Evolutionary conservation across 768 basidiomycete genomes (phyloP), one percentile per base, ranked within the genome.

Genomic region (Neoboletus brunneissimus): DNA sequence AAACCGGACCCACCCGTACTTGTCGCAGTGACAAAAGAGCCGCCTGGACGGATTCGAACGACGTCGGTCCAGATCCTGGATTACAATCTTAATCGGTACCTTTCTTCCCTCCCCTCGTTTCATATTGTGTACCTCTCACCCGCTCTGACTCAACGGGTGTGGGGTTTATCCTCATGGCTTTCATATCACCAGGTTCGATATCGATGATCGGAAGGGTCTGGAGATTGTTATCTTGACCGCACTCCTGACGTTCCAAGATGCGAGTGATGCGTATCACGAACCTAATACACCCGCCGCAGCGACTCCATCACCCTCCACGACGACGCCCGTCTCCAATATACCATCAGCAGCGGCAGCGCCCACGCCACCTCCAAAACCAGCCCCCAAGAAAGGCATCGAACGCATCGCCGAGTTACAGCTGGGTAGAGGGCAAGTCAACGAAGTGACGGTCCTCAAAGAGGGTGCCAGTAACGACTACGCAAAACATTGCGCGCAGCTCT

Each of bases 1-100:
- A 92, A 92, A 67, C 91, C 91, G 10, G 91, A 94, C 61, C 91
- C 91, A 7, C 88, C 91, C 42, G 90, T 94, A 2, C 80, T 92
- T 11, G 86, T 94, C 13, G 90, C 89, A 0, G 78, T 91, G 29
- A 91, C 89, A 3, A 91, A 87, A 64, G 91, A 91, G 57, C 81
- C 84, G 2, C 76, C 84, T 2, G 86, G 87, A 8, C 77, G 82
- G 23, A 74, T 87, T 44, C 87, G 83, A 64, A 84, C 86, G 13
- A 70, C 80, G 0, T 78, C 84, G 3, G 76, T 91, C 29, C 91
- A 94, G 64, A 81, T 94, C 25, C 75, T 94, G 5, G 91, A 94
- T 69, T 94, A 93, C 61, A 94, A 94, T 63, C 76, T 94, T 37
- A 84, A 91, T 63, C 75, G 91, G 90, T 86, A 57, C 46, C 48